Base-by-base conservation (phyloP, 305 asterid genomes). In the Euphrasia arctica region DNA sequence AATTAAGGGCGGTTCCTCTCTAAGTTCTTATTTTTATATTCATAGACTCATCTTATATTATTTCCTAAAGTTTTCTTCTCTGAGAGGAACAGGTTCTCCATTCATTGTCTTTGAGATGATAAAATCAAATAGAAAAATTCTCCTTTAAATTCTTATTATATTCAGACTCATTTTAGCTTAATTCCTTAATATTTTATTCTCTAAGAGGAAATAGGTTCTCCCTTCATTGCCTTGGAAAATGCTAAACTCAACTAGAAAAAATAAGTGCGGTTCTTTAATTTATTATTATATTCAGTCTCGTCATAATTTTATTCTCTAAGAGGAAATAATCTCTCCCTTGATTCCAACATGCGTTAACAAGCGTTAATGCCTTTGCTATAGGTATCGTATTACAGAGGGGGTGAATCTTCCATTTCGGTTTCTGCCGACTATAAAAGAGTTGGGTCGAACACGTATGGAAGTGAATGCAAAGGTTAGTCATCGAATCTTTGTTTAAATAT, bases 401-500 rank as follows among this genome's bases (percentile, higher is more conserved):
- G 99, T 94, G 71, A 94, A 94, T 87, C 98, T 91, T 74, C 99
- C 99, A 34, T 91, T 91, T 68, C 92, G 98, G 74, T 97, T 94
- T 62, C 77, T 94, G 74, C 99, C 98, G 66, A 94, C 99, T 68
- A 91, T 94, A 80, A 94, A 94, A 85, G 99, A 94, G 80, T 80
- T 91, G 82, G 98, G 99, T 61, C 89, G 99, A 60, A 91, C 99
- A 60, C 97, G 99, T 67, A 88, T 94, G 99, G 99, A 94, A 85
- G 98, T 94, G 78, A 94, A 94, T 73, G 98, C 91, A 45, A 94
- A 91, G 98, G 99, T 94, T 75, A 65, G 90, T 74, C 65, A 45
- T 70, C 63, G 64, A 49, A 66, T 42, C 58, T 61, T 50, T 54
- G 39, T 56, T 41, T 68, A 62, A 56, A 67, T 62, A 18, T 28